Percentiles rank a stretch among this genome's conserved stretches.
phyloP scores from a whole-genome alignment of 2,329 filamentous ascomycete genomes.

The Lachnellula arida region DNA sequence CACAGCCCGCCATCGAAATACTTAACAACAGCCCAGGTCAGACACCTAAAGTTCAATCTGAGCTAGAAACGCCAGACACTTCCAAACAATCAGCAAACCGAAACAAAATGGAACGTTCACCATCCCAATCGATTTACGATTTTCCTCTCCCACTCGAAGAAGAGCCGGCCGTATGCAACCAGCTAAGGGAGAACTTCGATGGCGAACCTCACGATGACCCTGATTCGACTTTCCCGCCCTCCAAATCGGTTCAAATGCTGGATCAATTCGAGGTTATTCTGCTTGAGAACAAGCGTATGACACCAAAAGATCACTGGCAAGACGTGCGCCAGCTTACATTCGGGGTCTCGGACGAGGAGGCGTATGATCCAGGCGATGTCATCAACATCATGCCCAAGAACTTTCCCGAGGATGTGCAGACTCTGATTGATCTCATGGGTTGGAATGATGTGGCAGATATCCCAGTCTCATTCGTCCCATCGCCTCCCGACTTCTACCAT shows the following conservation, averaged over 20 bases:
- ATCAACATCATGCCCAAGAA: constrained; percentile 85
- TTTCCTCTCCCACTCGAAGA: not conserved
- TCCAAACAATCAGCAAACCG: too few relatives aligned
- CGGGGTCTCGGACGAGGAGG: constrained; percentile 37
- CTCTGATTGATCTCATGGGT: constrained; percentile 70
- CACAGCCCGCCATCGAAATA: too few relatives aligned
- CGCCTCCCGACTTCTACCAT: constrained; percentile 8
- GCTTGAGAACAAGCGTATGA: constrained; percentile 65
- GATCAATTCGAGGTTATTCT: constrained; percentile 38
- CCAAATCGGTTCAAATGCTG: constrained; percentile 14
- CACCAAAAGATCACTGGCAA: constrained; percentile 78
- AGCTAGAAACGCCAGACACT: too few relatives aligned
- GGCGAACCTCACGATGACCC: constrained; percentile 5
- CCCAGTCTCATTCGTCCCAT: constrained; percentile 51
- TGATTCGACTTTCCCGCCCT: constrained; percentile 2
- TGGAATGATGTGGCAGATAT: constrained; percentile 72
- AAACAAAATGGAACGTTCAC: too few relatives aligned
- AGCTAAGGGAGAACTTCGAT: not conserved
- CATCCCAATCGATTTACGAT: too few relatives aligned
- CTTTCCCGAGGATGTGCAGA: constrained; percentile 72
- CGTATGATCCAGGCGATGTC: constrained; percentile 68
- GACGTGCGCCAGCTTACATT: constrained; percentile 82
- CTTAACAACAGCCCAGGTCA: too few relatives aligned
- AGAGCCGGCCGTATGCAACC: not conserved
- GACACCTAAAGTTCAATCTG: too few relatives aligned